These are phyloP conservation scores for Colletotrichum coccodes DNA, from an alignment of 2,329 filamentous ascomycete genomes.

Conservation along the genomic window DNA sequence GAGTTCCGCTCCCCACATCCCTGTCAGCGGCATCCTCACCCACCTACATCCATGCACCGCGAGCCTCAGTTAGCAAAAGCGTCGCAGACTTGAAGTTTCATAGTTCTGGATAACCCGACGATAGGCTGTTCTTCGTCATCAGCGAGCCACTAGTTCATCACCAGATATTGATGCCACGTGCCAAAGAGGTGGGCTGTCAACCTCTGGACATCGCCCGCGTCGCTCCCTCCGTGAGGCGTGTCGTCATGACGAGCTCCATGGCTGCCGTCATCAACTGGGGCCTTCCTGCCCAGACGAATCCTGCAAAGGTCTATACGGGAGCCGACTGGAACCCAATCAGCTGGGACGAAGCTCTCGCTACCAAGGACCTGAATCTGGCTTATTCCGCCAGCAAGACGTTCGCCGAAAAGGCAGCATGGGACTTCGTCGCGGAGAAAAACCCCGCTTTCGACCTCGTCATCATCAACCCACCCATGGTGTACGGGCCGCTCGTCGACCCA, in stretches of 20 bases:
- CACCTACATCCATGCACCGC: too few species aligned
- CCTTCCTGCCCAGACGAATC: constrained; percentile 33
- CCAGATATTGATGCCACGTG: too few species aligned
- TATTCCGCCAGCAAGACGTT: constrained; percentile 47
- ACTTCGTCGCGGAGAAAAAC: constrained; percentile 41
- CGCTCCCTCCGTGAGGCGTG: constrained; percentile 66
- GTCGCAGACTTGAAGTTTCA: too few species aligned
- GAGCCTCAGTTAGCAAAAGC: too few species aligned
- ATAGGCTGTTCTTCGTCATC: too few species aligned
- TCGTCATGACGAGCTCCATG: constrained; percentile 63
- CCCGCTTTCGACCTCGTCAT: constrained; percentile 46
- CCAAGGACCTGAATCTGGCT: constrained; percentile 38
- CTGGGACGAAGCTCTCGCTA: constrained; percentile 38
- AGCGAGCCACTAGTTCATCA: too few species aligned
- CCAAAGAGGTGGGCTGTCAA: too few species aligned
- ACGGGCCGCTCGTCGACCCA: not conserved
- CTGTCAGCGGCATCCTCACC: too few species aligned
- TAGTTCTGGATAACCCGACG: too few species aligned
- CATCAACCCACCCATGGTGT: constrained; percentile 9
- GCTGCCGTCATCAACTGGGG: not conserved
- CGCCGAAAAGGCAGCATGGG: constrained; percentile 43
- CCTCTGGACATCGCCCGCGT: constrained; percentile 53
- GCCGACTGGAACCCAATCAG: not conserved
- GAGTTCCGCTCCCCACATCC: too few species aligned
- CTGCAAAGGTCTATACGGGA: not conserved